Base-by-base conservation (phyloP, 2,329 filamentous ascomycete genomes). In the Falciphora oryzae region DNA sequence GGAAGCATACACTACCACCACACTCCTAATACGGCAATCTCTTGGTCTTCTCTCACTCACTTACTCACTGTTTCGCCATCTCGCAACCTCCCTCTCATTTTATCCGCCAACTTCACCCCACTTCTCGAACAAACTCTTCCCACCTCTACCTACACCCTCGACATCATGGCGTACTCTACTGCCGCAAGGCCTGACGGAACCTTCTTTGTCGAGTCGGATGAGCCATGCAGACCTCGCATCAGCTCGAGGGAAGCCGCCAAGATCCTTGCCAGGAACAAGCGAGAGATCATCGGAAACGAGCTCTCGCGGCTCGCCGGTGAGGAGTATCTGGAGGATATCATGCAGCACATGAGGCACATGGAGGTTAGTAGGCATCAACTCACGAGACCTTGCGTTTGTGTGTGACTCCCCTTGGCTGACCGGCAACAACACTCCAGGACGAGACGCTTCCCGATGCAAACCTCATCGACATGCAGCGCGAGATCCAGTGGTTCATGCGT, bases 401-500 rank as follows among this genome's bases (percentile, higher is more conserved):
- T 14, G 38, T 14, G 16, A 44, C 38, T 44, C 38, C 14, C 38
- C 38, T 18, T 18, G 61, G 61, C 28, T 56, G 61, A 18, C 50
- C 61, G 3, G 22, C 18, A 10, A 22, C 50, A 5, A 22, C 14
- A 16, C 1, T 27, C 61, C 63, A 86, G 85, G 85, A 89, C 73
- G 90, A 96, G 78, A 98, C 95, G 32, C 83, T 98, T 69, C 92
- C 95, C 64, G 95, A 99, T 77, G 94, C 96, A 75, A 94, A 94
- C 76, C 93, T 96, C 50, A 99, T 99, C 76, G 95, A 99, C 77
- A 97, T 98, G 78, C 95, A 99, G 76, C 89, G 90, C n/a, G 94
- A 98, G 76, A 96, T 99, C 65, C 92, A 97, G 74, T 99, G 95
- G 95, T 97, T 93, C 3, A 99, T 98, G 95, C 92, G 95, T 60